Evolutionary conservation across 768 basidiomycete species (phyloP).

Genomic region (Galerina marginata): DNA sequence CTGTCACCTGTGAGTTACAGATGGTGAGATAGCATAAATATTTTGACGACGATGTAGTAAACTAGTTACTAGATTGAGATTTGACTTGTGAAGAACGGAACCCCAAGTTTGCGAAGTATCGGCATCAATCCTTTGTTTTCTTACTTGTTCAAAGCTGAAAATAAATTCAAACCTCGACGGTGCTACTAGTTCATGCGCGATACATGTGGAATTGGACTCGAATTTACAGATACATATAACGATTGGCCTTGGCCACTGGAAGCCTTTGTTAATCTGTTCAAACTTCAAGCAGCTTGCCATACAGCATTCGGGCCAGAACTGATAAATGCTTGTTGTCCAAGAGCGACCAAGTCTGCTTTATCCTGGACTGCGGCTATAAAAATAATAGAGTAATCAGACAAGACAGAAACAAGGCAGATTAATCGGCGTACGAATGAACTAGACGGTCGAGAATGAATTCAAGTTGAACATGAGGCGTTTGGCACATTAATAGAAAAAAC

Average conservation of each 20-base stretch:
- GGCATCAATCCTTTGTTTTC: neutral
- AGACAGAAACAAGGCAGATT: neutral
- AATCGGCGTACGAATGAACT: conserved; percentile 6
- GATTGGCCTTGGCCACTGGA: neutral
- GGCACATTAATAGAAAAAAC: neutral
- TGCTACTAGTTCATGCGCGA: neutral
- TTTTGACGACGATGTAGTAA: neutral
- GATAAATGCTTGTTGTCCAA: conserved; percentile 6
- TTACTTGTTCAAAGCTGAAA: neutral
- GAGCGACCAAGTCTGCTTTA: conserved; percentile 3
- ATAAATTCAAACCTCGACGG: neutral
- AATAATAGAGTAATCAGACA: neutral
- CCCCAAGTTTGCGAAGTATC: neutral
- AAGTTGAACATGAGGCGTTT: neutral
- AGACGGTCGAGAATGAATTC: neutral
- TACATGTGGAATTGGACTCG: neutral
- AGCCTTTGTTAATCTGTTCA: neutral
- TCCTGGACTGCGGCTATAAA: neutral
- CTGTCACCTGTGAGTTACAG: neutral
- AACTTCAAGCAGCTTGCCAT: conserved; percentile 1
- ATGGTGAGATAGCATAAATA: neutral
- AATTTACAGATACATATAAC: neutral
- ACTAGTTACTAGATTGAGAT: neutral
- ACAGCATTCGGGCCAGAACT: neutral
- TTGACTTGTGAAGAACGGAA: neutral